Evolutionary conservation across 495 filamentous ascomycete genomes (phyloP).

Genomic region (Hypoxylon lienhwacheense): DNA sequence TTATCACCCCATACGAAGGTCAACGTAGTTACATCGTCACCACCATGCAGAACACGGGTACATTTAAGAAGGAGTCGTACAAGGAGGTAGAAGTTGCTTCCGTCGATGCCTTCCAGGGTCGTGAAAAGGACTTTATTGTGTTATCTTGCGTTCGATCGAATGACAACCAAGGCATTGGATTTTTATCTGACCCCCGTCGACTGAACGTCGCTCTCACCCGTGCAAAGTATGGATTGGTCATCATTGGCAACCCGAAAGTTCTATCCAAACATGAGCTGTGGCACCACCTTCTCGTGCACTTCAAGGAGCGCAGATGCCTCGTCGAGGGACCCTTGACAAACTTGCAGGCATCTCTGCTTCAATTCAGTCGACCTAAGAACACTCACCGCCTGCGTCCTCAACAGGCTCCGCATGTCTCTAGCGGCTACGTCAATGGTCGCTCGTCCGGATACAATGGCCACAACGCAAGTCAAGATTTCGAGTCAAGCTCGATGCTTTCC

Average conservation of each 20-base stretch:
- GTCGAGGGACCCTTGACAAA: slow-evolving; percentile 98
- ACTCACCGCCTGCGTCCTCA: slow-evolving; percentile 77
- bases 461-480: slow-evolving; percentile 66
- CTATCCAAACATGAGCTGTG: slow-evolving; percentile 96
- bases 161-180: slow-evolving; percentile 98
- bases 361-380: slow-evolving; percentile 92
- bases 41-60: slow-evolving; percentile 96
- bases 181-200: slow-evolving; percentile 96
- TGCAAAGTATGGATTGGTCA: slow-evolving; percentile 93
- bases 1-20: slow-evolving; percentile 98
- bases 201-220: slow-evolving; percentile 98
- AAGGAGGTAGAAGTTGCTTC: slow-evolving; percentile 99
- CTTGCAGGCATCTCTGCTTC: slow-evolving; percentile 88
- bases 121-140: slow-evolving; percentile 99
- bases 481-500: slow-evolving; percentile 82
- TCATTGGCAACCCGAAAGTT: slow-evolving; percentile 97
- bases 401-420: slow-evolving; percentile 66
- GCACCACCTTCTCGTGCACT: slow-evolving; percentile 95
- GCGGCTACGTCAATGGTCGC: slow-evolving; percentile 61
- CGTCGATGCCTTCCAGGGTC: slow-evolving; percentile 97
- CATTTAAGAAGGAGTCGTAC: slow-evolving; percentile 97
- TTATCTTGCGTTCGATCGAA: slow-evolving; percentile 98
- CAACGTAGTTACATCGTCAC: slow-evolving; percentile 98
- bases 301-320: slow-evolving; percentile 95
- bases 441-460: slow-evolving; percentile 52